Evolutionary conservation across 2,329 filamentous ascomycete species (phyloP).

Genomic region (Alternaria tenuissima): DNA sequence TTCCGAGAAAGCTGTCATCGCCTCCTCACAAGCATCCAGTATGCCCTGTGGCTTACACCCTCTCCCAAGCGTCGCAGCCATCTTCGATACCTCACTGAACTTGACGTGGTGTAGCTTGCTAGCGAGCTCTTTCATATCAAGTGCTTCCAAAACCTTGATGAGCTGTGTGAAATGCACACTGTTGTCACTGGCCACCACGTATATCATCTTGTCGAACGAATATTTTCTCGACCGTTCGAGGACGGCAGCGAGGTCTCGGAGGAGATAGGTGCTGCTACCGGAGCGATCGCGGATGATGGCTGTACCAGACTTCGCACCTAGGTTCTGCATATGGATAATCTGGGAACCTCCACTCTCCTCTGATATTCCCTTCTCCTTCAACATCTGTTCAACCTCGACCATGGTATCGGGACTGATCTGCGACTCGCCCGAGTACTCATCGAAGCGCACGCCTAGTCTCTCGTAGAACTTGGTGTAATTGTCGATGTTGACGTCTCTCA

Average conservation of each 20-base stretch:
- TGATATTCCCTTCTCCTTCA: conserved; percentile 71
- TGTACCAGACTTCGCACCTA: conserved; percentile 74
- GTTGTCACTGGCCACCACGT: conserved; percentile 76
- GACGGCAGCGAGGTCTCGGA: conserved; percentile 79
- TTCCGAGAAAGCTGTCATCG: conserved; percentile 24
- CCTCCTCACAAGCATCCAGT: conserved; percentile 56
- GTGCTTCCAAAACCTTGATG: conserved; percentile 78
- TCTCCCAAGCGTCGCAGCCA: conserved; percentile 59
- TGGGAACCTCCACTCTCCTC: conserved; percentile 76
- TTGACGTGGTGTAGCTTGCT: conserved; percentile 76
- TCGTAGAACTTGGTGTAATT: conserved; percentile 74
- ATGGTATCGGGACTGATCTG: conserved; percentile 74
- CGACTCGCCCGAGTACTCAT: conserved; percentile 77
- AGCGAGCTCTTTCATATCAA: conserved; percentile 73
- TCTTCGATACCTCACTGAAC: conserved; percentile 71
- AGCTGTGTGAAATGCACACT: conserved; percentile 77
- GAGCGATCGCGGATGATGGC: conserved; percentile 76
- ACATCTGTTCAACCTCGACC: conserved; percentile 67
- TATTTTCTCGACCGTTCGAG: conserved; percentile 68
- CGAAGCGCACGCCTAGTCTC: conserved; percentile 74
- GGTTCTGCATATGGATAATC: conserved; percentile 75
- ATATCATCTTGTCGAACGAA: conserved; percentile 81
- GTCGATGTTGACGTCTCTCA: conserved; percentile 72
- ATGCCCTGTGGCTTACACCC: conserved; percentile 74
- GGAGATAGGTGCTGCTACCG: conserved; percentile 79